Evolutionary conservation across 257 asterid species (phyloP), one percentile per base, ranked within the genome.

Genomic region (Oldenlandia corymbosa): DNA sequence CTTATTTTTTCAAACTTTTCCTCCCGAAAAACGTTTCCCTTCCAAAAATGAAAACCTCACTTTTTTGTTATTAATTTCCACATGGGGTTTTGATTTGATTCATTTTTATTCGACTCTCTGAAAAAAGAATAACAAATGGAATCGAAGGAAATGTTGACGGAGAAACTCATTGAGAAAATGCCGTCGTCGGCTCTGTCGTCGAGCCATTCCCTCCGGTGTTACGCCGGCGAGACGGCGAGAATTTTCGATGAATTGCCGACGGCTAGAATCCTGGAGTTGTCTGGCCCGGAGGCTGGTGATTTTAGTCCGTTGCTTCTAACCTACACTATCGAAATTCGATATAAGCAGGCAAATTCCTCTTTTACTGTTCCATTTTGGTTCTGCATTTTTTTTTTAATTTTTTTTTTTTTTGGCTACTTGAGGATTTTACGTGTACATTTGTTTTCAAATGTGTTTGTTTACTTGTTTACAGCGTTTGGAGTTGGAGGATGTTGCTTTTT

Each of bases 241-340:
- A 87, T 87, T 47, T 92, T 92, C 62, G 97, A 92, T 5, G 96
- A 89, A 75, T 43, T 92, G 69, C 99, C 99, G 3, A 79, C 74
- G 66, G 95, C 94, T 17, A 81, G 70, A 3, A 78, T 92, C 41
- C 78, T 85, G 13, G 78, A 87, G 51, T 90, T 89, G 30, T 87
- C 96, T 37, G 82, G 92, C 36, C 85, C 94, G 47, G 99, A 92
- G 70, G 91, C 88, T 37, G 80, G 84, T 52, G 94, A 89, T 73
- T 69, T 89, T 76, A 81, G 91, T 51, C 99, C 99, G 12, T 75
- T 89, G 85, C 96, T 92, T 61, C 76, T 92, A 71, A 80, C 96
- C 0, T 92, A 92, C 71, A 87, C 88, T 45, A 92, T 92, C 70
- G 83, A 89, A 70, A 75, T 92, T 47, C 91, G 75, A 59, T 92